Evolutionary conservation across 768 basidiomycete species (phyloP).

Genomic region (Podaxis mareebaensis): DNA sequence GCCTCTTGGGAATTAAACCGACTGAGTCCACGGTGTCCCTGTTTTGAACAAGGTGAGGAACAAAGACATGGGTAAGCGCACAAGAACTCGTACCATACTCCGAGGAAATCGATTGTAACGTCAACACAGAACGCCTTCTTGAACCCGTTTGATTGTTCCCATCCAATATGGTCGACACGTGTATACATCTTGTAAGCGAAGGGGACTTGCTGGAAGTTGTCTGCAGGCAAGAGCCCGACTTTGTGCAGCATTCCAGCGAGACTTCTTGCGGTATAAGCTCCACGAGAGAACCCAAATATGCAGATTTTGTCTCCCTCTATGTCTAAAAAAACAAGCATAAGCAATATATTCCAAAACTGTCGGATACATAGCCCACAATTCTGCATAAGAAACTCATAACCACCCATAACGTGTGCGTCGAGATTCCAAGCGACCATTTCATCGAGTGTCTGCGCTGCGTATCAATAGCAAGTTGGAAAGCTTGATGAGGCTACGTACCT

Average conservation of each 20-base stretch:
- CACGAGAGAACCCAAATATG: conserved; percentile 68
- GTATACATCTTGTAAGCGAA: conserved; percentile 68
- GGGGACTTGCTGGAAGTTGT: conserved; percentile 56
- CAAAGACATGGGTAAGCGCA: not conserved
- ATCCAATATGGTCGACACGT: conserved; percentile 47
- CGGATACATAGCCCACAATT: conserved; percentile 32
- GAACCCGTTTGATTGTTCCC: conserved; percentile 52
- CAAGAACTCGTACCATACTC: conserved; percentile 45
- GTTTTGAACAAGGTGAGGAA: not conserved
- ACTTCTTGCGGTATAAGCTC: conserved; percentile 60
- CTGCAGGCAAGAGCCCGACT: conserved; percentile 47
- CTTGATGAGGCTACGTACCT: conserved; percentile 22
- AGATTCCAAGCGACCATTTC: conserved; percentile 51
- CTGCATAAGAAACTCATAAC: conserved; percentile 62
- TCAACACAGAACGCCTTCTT: conserved; percentile 55
- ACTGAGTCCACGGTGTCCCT: conserved; percentile 75
- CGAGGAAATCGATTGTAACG: conserved; percentile 58
- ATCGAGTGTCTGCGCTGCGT: conserved; percentile 40
- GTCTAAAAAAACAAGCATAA: conserved; percentile 28
- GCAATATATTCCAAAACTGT: no score
- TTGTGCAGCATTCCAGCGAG: conserved; percentile 50
- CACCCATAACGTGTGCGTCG: conserved; percentile 50
- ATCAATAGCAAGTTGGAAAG: no score
- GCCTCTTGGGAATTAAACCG: conserved; percentile 49
- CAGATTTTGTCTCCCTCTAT: conserved; percentile 57